phyloP scores from a whole-genome alignment of 371 early-diverging fungal genomes.

The Mortierella sp. region DNA sequence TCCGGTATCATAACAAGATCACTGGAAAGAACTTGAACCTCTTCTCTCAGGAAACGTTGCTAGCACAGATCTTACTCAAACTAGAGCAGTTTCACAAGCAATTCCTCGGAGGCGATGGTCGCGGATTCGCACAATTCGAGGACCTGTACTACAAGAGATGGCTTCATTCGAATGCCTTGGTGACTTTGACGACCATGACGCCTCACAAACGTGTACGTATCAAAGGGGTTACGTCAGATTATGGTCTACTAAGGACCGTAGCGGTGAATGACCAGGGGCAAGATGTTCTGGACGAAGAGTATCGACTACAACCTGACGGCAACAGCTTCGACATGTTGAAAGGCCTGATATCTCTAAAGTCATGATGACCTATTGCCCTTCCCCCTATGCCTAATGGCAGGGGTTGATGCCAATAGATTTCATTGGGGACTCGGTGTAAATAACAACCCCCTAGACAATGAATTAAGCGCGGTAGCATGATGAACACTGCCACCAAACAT shows the following conservation, averaged over 20 bases:
- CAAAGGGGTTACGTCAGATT: slow-evolving; percentile 78
- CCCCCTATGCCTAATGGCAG: no score
- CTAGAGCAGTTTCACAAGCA: slow-evolving; percentile 78
- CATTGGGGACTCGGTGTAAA: no score
- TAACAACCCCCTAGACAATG: no score
- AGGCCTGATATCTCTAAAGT: slow-evolving; percentile 72
- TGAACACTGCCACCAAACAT: no score
- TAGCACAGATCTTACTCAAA: slow-evolving; percentile 78
- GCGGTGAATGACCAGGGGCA: slow-evolving; percentile 57
- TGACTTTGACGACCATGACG: slow-evolving; percentile 73
- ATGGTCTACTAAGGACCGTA: slow-evolving; percentile 81
- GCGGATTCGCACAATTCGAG: slow-evolving; percentile 82
- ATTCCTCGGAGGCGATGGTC: slow-evolving; percentile 62
- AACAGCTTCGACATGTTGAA: slow-evolving; percentile 97
- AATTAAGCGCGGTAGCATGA: no score
- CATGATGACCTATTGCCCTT: no score
- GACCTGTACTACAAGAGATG: slow-evolving; percentile 82
- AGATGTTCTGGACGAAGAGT: slow-evolving; percentile 57
- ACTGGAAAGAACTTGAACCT: slow-evolving; percentile 56
- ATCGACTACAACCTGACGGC: slow-evolving; percentile 92
- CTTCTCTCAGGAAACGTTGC: slow-evolving; percentile 76
- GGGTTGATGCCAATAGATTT: no score
- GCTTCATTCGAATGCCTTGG: slow-evolving; percentile 83
- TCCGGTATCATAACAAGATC: slow-evolving; percentile 63
- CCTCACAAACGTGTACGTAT: slow-evolving; percentile 69